These are phyloP conservation scores for Fusarium duplospermum DNA, from an alignment of 2,329 filamentous ascomycete genomes.

Conservation along the genomic window DNA sequence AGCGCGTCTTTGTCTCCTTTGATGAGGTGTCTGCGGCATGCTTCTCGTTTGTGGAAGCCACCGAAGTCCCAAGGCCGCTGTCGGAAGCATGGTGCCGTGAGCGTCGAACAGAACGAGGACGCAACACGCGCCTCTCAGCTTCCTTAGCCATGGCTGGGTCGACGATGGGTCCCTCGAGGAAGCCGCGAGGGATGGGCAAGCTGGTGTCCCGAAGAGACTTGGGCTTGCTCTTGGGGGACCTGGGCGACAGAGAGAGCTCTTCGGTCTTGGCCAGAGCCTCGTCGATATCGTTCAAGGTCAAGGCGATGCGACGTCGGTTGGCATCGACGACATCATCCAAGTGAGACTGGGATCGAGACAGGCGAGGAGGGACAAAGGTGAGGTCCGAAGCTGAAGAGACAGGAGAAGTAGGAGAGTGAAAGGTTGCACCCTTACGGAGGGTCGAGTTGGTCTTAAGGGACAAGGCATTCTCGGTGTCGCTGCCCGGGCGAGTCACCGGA, in stretches of 20 bases:
- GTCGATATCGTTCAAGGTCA: slow-evolving; percentile 75
- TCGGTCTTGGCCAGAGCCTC: slow-evolving; percentile 65
- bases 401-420: slow-evolving; percentile 65
- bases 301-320: slow-evolving; percentile 74
- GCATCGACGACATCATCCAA: slow-evolving; percentile 79
- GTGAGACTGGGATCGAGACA: slow-evolving; percentile 75
- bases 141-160: slow-evolving; percentile 60
- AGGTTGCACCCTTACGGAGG: slow-evolving; percentile 79
- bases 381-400: slow-evolving; percentile 52
- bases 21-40: slow-evolving; percentile 54
- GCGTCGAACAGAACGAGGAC: slow-evolving; percentile 66
- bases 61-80: slow-evolving; percentile 87
- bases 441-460: slow-evolving; percentile 53
- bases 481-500: slow-evolving; percentile 54
- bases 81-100: slow-evolving; percentile 81
- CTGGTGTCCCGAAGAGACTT: slow-evolving; percentile 64
- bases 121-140: slow-evolving; percentile 62
- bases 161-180: slow-evolving; percentile 68
- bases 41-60: slow-evolving; percentile 71
- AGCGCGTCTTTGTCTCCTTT: slow-evolving; percentile 55
- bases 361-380: slow-evolving; percentile 62
- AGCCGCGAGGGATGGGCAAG: slow-evolving; percentile 68
- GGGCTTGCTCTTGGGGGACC: slow-evolving; percentile 41
- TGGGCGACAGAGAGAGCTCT: slow-evolving; percentile 53
- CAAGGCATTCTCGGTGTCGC: slow-evolving; percentile 48